Evolutionary conservation across 2,329 filamentous ascomycete genomes (phyloP), one percentile per base, ranked within the genome.

Genomic region (Penicillium sp.): DNA sequence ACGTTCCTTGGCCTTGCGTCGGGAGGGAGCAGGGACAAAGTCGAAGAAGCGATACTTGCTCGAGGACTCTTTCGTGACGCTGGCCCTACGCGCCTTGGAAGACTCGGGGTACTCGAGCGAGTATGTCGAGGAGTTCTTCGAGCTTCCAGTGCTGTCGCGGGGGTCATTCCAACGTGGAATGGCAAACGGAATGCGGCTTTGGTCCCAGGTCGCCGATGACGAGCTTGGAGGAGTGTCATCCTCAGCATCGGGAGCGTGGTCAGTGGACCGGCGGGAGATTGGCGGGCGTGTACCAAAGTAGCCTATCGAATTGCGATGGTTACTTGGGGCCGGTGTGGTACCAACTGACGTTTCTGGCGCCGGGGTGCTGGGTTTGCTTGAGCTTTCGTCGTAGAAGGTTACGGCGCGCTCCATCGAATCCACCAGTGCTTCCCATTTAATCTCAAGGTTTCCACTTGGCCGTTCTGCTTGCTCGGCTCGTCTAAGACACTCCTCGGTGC

Each of bases 381-480:
- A 67, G 46, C 58, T 67, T 31, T 77, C 75, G 9, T 77, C 74
- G 48, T 75, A 73, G 41, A 76, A 75, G 10, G 73, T 77, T 30
- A 67, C 68, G 17, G 68, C 68, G 52, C 73, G 73, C 60, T 78
- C 78, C 69, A 80, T 77, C 25, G 78, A 76, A 45, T 77, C 75
- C 14, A 80, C 75, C 31, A 80, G 61, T 61, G 78, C 77, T 60
- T 80, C 77, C 78, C 78, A 80, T 55, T 79, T 78, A 49, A 76
- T 64, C 58, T 79, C 77, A 2, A 78, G 71, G 28, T 67, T 73
- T 16, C 75, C 76, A 55, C 69, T 78, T 11, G 78, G 78, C 36
- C 77, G 71, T 60, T 80, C 78, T 5, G 78, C 78, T 62, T 77
- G 76, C 58, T 80, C 78, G 3, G 78, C 78, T 40, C 72, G 72